These are phyloP conservation scores for Macrophomina tecta DNA, from an alignment of 2,329 filamentous ascomycete species.

Conservation along the genomic window DNA sequence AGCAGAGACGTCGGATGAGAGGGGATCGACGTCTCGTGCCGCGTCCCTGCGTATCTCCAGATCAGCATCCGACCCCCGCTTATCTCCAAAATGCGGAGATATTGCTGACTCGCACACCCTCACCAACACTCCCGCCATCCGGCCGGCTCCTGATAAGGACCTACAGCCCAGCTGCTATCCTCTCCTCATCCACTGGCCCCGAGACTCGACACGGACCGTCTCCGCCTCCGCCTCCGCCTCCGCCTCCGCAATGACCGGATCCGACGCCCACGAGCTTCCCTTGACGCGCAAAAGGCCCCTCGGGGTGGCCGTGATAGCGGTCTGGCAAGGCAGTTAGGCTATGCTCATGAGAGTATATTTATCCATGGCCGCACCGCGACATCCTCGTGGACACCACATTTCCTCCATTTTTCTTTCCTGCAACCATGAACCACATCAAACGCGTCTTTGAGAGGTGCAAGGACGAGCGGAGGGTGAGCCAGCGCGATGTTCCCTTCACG, in stretches of 20 bases:
- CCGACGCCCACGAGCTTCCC: not conserved
- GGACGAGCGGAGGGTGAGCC: slow-evolving; percentile 4
- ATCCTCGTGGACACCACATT: not conserved
- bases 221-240: slow-evolving; percentile 23
- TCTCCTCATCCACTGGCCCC: not conserved
- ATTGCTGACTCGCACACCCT: slow-evolving; percentile 11
- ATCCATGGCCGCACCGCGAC: not conserved
- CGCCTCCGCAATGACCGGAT: slow-evolving; percentile 4
- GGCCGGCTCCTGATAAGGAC: slow-evolving; percentile 15
- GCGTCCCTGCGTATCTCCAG: slow-evolving; percentile 19
- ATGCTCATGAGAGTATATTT: not conserved
- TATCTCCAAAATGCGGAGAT: slow-evolving; percentile 10
- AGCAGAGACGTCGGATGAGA: not conserved
- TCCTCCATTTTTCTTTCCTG: not conserved
- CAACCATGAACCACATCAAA: slow-evolving; percentile 20
- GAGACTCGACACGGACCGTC: slow-evolving; percentile 17
- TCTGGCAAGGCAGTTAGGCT: not conserved
- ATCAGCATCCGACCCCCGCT: slow-evolving; percentile 17
- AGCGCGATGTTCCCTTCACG: not conserved
- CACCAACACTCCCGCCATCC: not conserved
- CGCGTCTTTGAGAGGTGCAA: not conserved
- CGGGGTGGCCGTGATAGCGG: too few species aligned
- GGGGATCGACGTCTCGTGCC: not conserved
- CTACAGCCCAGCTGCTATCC: not conserved
- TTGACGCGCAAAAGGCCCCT: not conserved